phyloP scores from a whole-genome alignment of 768 basidiomycete genomes.

The Tricholoma matsutake region DNA sequence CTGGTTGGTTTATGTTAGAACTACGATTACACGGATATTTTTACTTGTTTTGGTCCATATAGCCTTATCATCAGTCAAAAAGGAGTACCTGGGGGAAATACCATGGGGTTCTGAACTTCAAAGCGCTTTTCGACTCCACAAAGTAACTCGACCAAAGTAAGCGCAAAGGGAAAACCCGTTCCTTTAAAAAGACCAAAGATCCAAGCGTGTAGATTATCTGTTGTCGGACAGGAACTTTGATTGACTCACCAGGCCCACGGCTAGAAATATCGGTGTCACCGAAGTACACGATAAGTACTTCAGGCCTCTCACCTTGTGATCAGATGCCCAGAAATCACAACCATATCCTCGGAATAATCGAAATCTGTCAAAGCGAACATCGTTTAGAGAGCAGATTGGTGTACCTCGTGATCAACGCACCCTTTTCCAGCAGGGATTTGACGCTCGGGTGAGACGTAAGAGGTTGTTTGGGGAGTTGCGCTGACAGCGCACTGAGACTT shows the following conservation, averaged over 20 bases:
- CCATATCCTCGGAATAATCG: constrained; percentile 69
- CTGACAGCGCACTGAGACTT: constrained; percentile 63
- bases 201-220: not conserved
- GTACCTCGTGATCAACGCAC: constrained; percentile 29
- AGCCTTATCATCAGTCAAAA: constrained; percentile 17
- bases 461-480: constrained; percentile 57
- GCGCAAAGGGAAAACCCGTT: constrained; percentile 73
- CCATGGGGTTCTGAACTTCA: constrained; percentile 65
- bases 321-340: constrained; percentile 69
- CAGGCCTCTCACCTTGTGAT: constrained; percentile 62
- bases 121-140: constrained; percentile 60
- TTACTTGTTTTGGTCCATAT: not conserved
- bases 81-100: constrained; percentile 58
- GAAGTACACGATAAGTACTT: not conserved
- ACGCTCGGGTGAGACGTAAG: constrained; percentile 81
- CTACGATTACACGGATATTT: not conserved
- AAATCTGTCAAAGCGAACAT: constrained; percentile 43
- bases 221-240: not conserved
- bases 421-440: constrained; percentile 50
- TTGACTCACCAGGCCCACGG: constrained; percentile 63
- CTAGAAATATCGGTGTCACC: constrained; percentile 29
- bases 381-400: not conserved
- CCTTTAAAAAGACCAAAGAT: constrained; percentile 35
- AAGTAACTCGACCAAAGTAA: constrained; percentile 70
- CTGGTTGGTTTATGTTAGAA: not conserved